Evolutionary conservation across 768 basidiomycete genomes (phyloP).

Genomic region (Podaxis rugospora): DNA sequence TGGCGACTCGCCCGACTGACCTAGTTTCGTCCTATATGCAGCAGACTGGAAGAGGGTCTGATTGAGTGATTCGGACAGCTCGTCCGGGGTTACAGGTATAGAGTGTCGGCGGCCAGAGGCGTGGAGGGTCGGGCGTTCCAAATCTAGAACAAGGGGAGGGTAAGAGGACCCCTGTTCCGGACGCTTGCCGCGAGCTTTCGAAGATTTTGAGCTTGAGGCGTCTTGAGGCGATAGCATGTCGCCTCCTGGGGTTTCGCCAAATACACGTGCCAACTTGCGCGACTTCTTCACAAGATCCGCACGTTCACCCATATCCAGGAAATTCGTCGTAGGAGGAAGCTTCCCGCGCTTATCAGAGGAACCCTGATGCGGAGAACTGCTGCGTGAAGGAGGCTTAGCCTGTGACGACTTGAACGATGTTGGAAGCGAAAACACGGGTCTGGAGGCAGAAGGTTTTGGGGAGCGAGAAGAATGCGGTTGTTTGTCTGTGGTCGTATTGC

Average conservation of each 20-base stretch:
- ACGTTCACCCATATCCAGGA: slow-evolving; percentile 59
- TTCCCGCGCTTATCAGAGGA: slow-evolving; percentile 12
- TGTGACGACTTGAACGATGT: slow-evolving; percentile 18
- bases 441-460: slow-evolving; percentile 42
- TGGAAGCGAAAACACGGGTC: slow-evolving; percentile 39
- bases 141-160: slow-evolving; percentile 16
- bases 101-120: slow-evolving; percentile 43
- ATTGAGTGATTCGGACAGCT: slow-evolving; percentile 21
- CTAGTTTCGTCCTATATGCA: slow-evolving; percentile 12
- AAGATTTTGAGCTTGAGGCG: slow-evolving; percentile 8
- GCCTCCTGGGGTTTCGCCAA: slow-evolving; percentile 61
- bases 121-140: not conserved
- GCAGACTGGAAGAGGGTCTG: slow-evolving; percentile 16
- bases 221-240: slow-evolving; percentile 33
- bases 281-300: slow-evolving; percentile 68
- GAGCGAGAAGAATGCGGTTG: slow-evolving; percentile 33
- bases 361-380: slow-evolving; percentile 12
- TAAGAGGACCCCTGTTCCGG: slow-evolving; percentile 5
- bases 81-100: slow-evolving; percentile 46
- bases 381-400: slow-evolving; percentile 16
- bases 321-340: slow-evolving; percentile 64
- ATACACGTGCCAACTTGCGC: slow-evolving; percentile 77
- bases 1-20: slow-evolving; percentile 14
- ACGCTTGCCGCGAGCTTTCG: not conserved
- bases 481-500: slow-evolving; percentile 18